These are phyloP conservation scores for Claviceps digitariae DNA, from an alignment of 2,329 filamentous ascomycete species.

Conservation along the genomic window DNA sequence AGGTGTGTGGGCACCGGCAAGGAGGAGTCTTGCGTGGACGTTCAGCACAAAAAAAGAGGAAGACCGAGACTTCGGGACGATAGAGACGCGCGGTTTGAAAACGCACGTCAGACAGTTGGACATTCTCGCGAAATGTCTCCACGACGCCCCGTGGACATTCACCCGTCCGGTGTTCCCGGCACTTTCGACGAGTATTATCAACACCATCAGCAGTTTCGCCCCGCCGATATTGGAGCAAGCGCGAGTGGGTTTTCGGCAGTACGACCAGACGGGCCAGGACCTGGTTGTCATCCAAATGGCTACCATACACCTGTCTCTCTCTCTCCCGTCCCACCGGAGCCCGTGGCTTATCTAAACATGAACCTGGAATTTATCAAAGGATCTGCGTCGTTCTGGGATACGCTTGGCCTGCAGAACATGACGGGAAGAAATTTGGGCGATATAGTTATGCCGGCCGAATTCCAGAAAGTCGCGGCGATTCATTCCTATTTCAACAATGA, in stretches of 20 bases:
- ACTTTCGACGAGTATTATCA: constrained; percentile 34
- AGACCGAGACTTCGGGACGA: constrained; percentile 66
- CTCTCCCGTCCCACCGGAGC: constrained; percentile 29
- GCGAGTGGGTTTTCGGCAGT: constrained; percentile 31
- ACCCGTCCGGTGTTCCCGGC: constrained; percentile 29
- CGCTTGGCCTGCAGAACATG: constrained; percentile 34
- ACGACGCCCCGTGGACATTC: constrained; percentile 38
- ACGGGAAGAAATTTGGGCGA: constrained; percentile 39
- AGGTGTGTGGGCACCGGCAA: constrained; percentile 68
- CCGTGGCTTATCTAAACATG: constrained; percentile 44
- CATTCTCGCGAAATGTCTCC: constrained; percentile 30
- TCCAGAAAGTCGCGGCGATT: constrained; percentile 35
- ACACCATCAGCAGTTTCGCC: constrained; percentile 34
- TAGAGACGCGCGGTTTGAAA: constrained; percentile 44
- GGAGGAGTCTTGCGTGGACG: constrained; percentile 67
- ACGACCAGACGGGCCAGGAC: constrained; percentile 34
- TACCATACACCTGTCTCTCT: not conserved
- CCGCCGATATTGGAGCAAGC: constrained; percentile 40
- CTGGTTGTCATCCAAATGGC: not conserved
- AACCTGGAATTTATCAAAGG: constrained; percentile 44
- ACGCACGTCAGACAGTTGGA: constrained; percentile 25
- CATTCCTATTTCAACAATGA: constrained; percentile 43
- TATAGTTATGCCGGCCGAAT: constrained; percentile 36
- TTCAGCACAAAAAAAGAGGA: constrained; percentile 76
- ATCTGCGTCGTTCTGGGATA: constrained; percentile 41